Evolutionary conservation across 805 yeast genomes (phyloP), one percentile per base, ranked within the genome.

Genomic region (Schwanniomyces polymorphus): DNA sequence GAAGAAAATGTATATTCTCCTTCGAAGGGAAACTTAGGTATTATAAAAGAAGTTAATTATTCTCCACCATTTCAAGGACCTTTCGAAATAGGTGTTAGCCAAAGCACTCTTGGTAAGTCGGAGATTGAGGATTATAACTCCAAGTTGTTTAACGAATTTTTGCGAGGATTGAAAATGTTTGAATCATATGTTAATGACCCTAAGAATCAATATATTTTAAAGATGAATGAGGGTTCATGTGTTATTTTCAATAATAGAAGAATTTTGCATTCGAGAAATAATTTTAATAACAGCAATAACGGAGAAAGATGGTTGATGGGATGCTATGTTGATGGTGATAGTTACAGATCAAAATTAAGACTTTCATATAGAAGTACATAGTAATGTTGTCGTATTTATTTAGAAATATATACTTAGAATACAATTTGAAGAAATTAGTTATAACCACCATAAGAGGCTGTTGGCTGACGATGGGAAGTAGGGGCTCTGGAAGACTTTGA

Each of bases 21-120:
- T 27, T 34, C 53, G 1, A 42, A 39, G 10, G 47, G 60, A 1
- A 50, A 50, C 18, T 45, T 48, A 6, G 60, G 63, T 0, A 47
- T 57, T 31, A 78, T 85, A 52, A 77, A 76, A 54, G 83, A 78
- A 44, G 79, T 86, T 16, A 85, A 85, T 59, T 87, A 86, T 62
- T 82, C 92, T 0, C 94, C 95, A 2, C 92, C 91, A 9, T 86
- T 85, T 68, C 95, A 87, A 59, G 92, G 88, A 0, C 92, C 92
- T 1, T 80, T 82, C 47, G 89, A 85, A 52, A 67, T 65, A 46
- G 83, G 82, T 16, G 75, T 80, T n/a, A 71, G 74, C 14, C 65
- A 65, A 11, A 42, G 51, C 17, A 39, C 41, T 21, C 43, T 54
- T 9, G 72, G 68, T 7, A 70, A 64, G 12, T 76, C 73, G 31